These are phyloP conservation scores for Paecilomyces sp. DNA, from an alignment of 2,329 filamentous ascomycete genomes.

Conservation along the genomic window DNA sequence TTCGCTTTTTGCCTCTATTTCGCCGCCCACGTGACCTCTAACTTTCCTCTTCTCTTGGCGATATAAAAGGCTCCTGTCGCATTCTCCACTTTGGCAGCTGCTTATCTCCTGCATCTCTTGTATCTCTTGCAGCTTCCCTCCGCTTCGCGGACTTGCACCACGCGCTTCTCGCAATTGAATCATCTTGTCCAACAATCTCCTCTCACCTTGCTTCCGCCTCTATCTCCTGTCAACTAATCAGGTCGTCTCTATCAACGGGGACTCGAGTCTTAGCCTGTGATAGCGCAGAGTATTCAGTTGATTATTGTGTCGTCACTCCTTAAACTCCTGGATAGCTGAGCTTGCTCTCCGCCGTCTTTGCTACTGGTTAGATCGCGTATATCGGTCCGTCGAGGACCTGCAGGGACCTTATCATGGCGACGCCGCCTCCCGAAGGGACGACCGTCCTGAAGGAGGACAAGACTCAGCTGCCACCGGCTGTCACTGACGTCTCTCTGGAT, in stretches of 20 bases:
- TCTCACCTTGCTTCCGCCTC: constrained; percentile 2
- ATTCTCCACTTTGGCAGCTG: constrained; percentile 24
- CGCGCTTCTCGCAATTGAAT: background rate
- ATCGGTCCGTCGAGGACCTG: constrained; percentile 15
- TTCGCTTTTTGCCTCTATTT: constrained; percentile 13
- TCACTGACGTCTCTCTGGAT: constrained; percentile 24
- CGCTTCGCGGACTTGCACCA: background rate
- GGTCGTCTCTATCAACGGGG: constrained; percentile 13
- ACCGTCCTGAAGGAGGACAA: constrained; percentile 33
- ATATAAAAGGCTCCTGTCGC: constrained; percentile 36
- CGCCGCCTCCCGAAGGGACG: constrained; percentile 35
- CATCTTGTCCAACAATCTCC: constrained; percentile 3
- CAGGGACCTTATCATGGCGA: constrained; percentile 28
- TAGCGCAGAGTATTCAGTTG: constrained; percentile 28
- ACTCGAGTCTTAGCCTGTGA: constrained; percentile 19
- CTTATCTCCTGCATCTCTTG: constrained; percentile 13
- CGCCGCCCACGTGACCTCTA: constrained; percentile 29
- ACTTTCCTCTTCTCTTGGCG: constrained; percentile 31
- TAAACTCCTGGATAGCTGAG: constrained; percentile 17
- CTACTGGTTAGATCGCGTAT: constrained; percentile 19
- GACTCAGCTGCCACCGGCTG: constrained; percentile 30
- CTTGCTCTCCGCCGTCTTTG: constrained; percentile 11
- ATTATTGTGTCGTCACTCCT: constrained; percentile 18
- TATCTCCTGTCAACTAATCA: constrained; percentile 17
- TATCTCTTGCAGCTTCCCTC: constrained; percentile 12